Percentiles rank a stretch among this genome's conserved stretches.
Conservation (phyloP, 495 filamentous ascomycete species). For the Aspergillus sclerotioniger region DNA sequence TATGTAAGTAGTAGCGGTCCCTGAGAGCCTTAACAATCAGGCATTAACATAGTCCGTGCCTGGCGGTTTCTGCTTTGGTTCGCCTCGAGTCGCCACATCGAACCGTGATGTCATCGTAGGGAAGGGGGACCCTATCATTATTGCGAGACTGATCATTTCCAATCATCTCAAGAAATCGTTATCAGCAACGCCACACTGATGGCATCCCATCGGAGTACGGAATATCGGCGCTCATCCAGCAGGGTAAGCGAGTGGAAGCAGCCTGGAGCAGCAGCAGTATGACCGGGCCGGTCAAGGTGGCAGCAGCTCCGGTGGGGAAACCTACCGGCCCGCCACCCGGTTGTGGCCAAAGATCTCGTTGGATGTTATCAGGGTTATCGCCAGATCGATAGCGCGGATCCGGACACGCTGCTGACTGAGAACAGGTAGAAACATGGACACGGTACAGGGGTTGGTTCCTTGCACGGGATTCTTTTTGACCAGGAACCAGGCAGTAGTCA, state of each 20-base stretch:
- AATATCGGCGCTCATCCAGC: too few relatives aligned
- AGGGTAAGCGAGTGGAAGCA: too few relatives aligned
- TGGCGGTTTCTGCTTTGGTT: too few relatives aligned
- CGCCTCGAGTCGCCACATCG: too few relatives aligned
- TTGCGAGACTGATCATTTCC: too few relatives aligned
- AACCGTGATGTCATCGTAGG: too few relatives aligned
- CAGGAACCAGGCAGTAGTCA: too few relatives aligned
- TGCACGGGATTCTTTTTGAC: neutral
- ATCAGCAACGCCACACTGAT: too few relatives aligned
- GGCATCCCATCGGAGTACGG: too few relatives aligned
- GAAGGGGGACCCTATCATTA: too few relatives aligned
- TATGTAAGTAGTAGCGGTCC: too few relatives aligned
- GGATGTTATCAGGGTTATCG: constrained; percentile 5
- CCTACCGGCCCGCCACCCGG: constrained; percentile 24
- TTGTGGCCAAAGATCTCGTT: neutral
- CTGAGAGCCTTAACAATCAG: neutral
- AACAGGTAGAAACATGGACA: neutral
- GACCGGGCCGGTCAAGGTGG: constrained; percentile 22
- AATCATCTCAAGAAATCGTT: too few relatives aligned
- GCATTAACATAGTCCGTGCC: neutral
- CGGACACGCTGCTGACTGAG: neutral
- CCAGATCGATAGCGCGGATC: neutral
- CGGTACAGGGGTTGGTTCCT: neutral
- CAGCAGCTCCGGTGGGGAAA: constrained; percentile 16
- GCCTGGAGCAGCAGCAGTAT: neutral